These are phyloP conservation scores for Quercus lobata DNA, from an alignment of 331 rosid species.

Conservation along the genomic window DNA sequence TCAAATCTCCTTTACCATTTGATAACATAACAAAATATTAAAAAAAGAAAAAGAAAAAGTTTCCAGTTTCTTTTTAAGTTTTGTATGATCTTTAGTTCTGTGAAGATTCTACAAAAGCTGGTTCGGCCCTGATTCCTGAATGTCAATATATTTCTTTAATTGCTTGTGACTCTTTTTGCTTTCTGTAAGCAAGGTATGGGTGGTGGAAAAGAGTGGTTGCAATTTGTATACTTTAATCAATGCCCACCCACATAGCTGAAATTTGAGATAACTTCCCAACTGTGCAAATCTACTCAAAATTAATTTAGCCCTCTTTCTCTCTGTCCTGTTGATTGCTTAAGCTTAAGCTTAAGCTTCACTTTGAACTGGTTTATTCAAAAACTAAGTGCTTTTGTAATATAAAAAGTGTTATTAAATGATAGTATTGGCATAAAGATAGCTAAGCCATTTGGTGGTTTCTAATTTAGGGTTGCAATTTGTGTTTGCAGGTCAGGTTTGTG, in stretches of 20 bases:
- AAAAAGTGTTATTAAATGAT: no score
- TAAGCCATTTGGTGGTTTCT: background rate
- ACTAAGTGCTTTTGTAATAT: no score
- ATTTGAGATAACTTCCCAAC: slow-evolving; percentile 4
- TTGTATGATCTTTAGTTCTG: no score
- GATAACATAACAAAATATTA: no score
- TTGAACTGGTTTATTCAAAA: no score
- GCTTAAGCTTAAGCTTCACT: background rate
- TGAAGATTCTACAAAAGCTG: background rate
- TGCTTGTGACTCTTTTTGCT: background rate
- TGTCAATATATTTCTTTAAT: background rate
- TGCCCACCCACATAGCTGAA: slow-evolving; percentile 1
- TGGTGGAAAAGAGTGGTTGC: slow-evolving; percentile 13
- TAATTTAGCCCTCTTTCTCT: background rate
- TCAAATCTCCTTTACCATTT: no score
- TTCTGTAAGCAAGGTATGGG: background rate
- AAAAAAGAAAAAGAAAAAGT: no score
- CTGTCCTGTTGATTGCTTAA: background rate
- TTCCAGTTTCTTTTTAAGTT: no score
- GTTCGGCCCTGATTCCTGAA: background rate
- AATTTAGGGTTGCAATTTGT: no score
- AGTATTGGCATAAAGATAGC: background rate
- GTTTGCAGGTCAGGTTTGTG: no score
- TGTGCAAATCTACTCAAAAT: background rate
- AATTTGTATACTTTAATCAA: background rate